Evolutionary conservation across 2,329 filamentous ascomycete species (phyloP).

Genomic region (Phyllosticta citribraziliensis): DNA sequence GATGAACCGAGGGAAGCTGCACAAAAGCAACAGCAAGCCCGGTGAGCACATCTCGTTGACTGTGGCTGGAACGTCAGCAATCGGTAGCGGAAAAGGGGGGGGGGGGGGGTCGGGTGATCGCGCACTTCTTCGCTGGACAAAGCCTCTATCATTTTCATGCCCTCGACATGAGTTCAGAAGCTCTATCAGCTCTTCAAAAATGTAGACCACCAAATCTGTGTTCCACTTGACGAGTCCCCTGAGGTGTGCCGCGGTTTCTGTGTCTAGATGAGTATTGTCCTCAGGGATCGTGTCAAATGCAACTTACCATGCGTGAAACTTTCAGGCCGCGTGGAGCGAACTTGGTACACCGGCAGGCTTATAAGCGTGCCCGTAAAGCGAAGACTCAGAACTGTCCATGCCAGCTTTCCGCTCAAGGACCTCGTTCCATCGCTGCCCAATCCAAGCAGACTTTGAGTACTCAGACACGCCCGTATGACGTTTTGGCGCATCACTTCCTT

Average conservation of each 20-base stretch:
- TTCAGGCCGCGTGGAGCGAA: neutral
- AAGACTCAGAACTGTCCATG: slow-evolving; percentile 65
- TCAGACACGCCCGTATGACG: slow-evolving; percentile 60
- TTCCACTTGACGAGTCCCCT: slow-evolving; percentile 71
- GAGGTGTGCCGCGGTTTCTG: slow-evolving; percentile 63
- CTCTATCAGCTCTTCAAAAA: slow-evolving; percentile 42
- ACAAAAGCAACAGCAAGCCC: slow-evolving; percentile 51
- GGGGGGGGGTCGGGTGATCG: neutral
- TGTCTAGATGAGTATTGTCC: slow-evolving; percentile 11
- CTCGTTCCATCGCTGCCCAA: slow-evolving; percentile 52
- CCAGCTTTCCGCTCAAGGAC: slow-evolving; percentile 60
- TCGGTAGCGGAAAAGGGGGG: neutral
- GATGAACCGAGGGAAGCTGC: slow-evolving; percentile 40
- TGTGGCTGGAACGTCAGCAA: neutral
- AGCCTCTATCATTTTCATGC: slow-evolving; percentile 12
- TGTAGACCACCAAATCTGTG: slow-evolving; percentile 52
- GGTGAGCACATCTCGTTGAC: slow-evolving; percentile 15
- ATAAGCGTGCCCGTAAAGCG: slow-evolving; percentile 4
- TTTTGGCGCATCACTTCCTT: slow-evolving; percentile 29
- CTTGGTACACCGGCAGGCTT: slow-evolving; percentile 4
- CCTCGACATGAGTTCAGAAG: slow-evolving; percentile 25
- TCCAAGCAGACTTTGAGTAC: slow-evolving; percentile 69
- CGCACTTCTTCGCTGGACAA: slow-evolving; percentile 4
- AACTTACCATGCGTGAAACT: slow-evolving; percentile 1
- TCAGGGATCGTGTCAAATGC: slow-evolving; percentile 9